phyloP scores from a whole-genome alignment of 2,329 filamentous ascomycete species.

The Metarhizium anisopliae region DNA sequence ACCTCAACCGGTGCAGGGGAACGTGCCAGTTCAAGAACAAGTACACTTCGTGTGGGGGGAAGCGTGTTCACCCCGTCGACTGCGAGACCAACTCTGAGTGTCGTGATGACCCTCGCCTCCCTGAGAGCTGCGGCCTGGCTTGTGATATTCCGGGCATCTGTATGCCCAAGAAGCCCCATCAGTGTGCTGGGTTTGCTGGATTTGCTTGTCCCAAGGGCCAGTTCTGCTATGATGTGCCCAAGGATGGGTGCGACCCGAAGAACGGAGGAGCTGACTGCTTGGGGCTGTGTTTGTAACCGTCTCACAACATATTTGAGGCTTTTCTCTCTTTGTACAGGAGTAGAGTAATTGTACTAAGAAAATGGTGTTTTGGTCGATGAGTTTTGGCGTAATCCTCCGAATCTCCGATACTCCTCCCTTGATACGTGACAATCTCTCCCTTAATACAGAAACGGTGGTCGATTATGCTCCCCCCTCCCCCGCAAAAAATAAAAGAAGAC shows the following conservation, averaged over 20 bases:
- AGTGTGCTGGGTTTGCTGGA: slow-evolving; percentile 19
- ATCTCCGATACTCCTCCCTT: too few species aligned
- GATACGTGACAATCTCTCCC: too few species aligned
- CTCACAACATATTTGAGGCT: too few species aligned
- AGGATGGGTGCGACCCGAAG: slow-evolving; percentile 18
- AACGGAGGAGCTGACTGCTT: slow-evolving; percentile 20
- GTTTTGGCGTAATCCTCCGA: too few species aligned
- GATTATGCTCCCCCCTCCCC: too few species aligned
- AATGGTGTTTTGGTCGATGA: too few species aligned
- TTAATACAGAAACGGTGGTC: too few species aligned
- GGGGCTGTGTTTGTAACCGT: slow-evolving; percentile 20
- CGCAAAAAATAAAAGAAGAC: too few species aligned
- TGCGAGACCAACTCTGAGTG: slow-evolving; percentile 20
- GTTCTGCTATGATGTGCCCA: slow-evolving; percentile 20
- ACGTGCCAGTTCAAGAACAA: slow-evolving; percentile 19
- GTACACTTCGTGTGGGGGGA: slow-evolving; percentile 25
- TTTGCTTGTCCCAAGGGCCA: slow-evolving; percentile 16
- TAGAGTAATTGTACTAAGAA: too few species aligned
- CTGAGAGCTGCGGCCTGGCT: slow-evolving; percentile 22
- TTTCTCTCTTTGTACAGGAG: too few species aligned
- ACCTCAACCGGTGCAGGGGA: slow-evolving; percentile 19
- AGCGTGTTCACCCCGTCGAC: slow-evolving; percentile 11
- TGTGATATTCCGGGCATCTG: slow-evolving; percentile 27
- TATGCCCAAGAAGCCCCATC: slow-evolving; percentile 11
- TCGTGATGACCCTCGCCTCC: slow-evolving; percentile 23